Percentiles rank a stretch among this genome's conserved stretches.
Evolutionary conservation across 495 filamentous ascomycete genomes (phyloP).

Genomic region (Tetracladium marchalianum): DNA sequence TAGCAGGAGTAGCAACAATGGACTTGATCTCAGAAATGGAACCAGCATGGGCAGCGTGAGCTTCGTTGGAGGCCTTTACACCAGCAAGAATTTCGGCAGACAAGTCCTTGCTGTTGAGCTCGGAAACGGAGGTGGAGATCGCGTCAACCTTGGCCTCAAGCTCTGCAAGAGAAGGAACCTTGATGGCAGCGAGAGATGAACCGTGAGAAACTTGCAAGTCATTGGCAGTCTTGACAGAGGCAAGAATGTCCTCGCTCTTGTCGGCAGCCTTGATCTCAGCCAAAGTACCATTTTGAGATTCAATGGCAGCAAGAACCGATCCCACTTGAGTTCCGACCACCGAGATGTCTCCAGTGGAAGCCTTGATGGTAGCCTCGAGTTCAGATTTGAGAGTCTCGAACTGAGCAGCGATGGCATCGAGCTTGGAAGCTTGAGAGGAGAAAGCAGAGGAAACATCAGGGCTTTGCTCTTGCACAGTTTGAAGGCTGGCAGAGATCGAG

Average conservation of each 20-base stretch:
- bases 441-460: constrained; percentile 6
- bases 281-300: constrained; percentile 10
- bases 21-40: constrained; percentile 5
- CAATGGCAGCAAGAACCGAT: constrained; percentile 5
- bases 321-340: constrained; percentile 6
- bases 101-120: constrained; percentile 6
- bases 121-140: constrained; percentile 1
- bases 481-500: constrained; percentile 10
- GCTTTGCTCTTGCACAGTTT: constrained; percentile 10
- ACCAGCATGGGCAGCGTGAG: constrained; percentile 6
- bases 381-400: constrained; percentile 10
- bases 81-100: constrained; percentile 7
- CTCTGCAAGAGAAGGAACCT: background rate
- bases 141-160: constrained; percentile 7
- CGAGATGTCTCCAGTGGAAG: constrained; percentile 8
- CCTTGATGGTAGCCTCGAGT: constrained; percentile 8
- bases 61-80: constrained; percentile 10
- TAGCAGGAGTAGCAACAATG: background rate
- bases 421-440: constrained; percentile 10
- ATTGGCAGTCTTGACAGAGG: constrained; percentile 7
- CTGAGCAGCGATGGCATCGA: constrained; percentile 14
- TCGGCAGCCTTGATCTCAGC: constrained; percentile 14
- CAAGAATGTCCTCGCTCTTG: constrained; percentile 11
- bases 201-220: constrained; percentile 2
- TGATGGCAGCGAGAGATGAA: background rate